These are phyloP conservation scores for Cucurbita ficifolia DNA, from an alignment of 306 rosid genomes.

Conservation along the genomic window DNA sequence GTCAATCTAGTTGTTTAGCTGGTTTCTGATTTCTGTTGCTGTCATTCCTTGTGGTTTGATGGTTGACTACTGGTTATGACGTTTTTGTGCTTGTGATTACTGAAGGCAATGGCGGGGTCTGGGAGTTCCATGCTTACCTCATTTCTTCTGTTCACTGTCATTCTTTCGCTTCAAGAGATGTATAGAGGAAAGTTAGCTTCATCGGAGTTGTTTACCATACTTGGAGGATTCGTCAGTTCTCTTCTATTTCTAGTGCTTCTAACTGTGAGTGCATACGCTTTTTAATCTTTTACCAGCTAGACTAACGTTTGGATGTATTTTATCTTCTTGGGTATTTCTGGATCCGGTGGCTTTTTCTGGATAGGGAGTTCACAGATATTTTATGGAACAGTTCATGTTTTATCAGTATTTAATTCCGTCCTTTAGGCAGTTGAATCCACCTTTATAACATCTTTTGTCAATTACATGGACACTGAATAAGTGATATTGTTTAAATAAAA, in stretches of 20 bases:
- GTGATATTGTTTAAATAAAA: not conserved
- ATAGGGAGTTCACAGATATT: not conserved
- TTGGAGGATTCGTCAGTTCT: slow-evolving; percentile 86
- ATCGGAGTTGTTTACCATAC: slow-evolving; percentile 70
- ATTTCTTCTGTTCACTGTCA: slow-evolving; percentile 63
- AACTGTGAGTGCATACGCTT: slow-evolving; percentile 42
- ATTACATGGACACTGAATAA: not conserved
- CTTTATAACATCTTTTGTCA: not conserved
- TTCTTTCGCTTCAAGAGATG: slow-evolving; percentile 91
- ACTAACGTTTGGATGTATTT: not conserved
- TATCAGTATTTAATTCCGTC: not conserved
- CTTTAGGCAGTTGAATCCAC: not conserved
- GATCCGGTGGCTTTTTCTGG: not conserved
- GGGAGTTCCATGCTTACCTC: slow-evolving; percentile 91
- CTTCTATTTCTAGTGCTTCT: slow-evolving; percentile 74
- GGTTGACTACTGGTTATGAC: not conserved
- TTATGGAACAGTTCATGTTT: not conserved
- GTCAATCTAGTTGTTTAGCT: not conserved
- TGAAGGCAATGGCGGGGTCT: slow-evolving; percentile 67
- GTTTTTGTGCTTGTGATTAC: not conserved
- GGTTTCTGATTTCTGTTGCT: not conserved
- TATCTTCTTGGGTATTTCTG: not conserved
- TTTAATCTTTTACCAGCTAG: not conserved
- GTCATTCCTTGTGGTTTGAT: not conserved
- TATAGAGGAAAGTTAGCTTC: slow-evolving; percentile 83